These are phyloP conservation scores for Floccularia luteovirens DNA, from an alignment of 768 basidiomycete species.

Conservation along the genomic window DNA sequence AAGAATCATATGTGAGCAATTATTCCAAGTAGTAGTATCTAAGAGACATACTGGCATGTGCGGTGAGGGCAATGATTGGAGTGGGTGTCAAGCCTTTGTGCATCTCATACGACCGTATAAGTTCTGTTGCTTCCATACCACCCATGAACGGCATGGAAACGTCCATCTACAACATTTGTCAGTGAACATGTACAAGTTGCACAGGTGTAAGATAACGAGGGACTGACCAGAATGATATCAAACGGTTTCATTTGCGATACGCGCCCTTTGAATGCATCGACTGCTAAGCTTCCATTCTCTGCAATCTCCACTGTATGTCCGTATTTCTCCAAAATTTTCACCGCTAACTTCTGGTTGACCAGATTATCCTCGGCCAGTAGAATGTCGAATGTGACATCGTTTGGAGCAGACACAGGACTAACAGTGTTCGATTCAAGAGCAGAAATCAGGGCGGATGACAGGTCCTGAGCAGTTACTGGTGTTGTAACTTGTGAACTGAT, in stretches of 20 bases:
- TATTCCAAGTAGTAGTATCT: constrained; percentile 4
- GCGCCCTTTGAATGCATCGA: constrained; percentile 85
- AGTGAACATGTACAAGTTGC: constrained; percentile 4
- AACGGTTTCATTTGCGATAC: constrained; percentile 67
- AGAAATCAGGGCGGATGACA: constrained; percentile 86
- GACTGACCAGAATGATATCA: constrained; percentile 83
- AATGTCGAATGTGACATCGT: constrained; percentile 85
- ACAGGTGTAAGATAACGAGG: neutral
- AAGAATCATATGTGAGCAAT: constrained; percentile 6
- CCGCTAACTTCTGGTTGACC: constrained; percentile 92
- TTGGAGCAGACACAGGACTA: constrained; percentile 78
- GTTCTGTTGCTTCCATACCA: constrained; percentile 94
- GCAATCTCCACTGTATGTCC: constrained; percentile 95
- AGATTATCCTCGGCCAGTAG: constrained; percentile 95
- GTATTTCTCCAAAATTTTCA: constrained; percentile 94
- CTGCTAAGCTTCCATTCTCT: constrained; percentile 91
- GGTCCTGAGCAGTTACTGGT: constrained; percentile 81
- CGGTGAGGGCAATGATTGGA: constrained; percentile 95
- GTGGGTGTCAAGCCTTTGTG: constrained; percentile 62
- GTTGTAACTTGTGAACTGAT: constrained; percentile 94
- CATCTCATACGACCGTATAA: constrained; percentile 81
- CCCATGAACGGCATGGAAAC: constrained; percentile 99
- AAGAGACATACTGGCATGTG: constrained; percentile 82
- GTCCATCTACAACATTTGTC: constrained; percentile 91
- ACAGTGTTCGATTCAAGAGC: constrained; percentile 94